Base-by-base conservation (phyloP, 2,329 filamentous ascomycete species). In the Reticulascus tulasneorum region DNA sequence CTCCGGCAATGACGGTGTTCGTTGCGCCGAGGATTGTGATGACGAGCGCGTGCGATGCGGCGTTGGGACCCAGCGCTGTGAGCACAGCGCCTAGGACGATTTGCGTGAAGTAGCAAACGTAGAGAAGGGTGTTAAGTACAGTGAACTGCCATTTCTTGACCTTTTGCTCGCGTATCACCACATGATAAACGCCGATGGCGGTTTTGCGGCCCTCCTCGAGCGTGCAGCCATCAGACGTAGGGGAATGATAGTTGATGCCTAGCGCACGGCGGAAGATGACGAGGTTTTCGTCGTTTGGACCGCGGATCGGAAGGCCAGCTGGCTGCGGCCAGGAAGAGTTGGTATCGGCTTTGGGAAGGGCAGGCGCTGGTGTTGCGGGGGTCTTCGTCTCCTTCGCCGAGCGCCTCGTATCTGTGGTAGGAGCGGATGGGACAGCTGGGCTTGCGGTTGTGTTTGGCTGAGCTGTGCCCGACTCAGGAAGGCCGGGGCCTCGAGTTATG, bases 1-100 rank as follows among this genome's bases (percentile, higher is more conserved):
- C 58, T 12, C 81, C 79, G 1, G 80, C 80, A 6, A 82, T 65
- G 4, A 79, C 56, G 4, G 77, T 82, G 48, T 84, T 84, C 9
- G 77, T 53, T 2, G 77, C 77, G 4, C 81, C 79, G 1, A 84
- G 60, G 1, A 75, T 54, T 9, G 75, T 77, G 51, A 84, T 75
- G 11, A 51, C 30, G 15, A 67, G 62, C 13, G 73, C 54, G 44
- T 81, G 69, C 12, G 69, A 59, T 3, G 71, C 63, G 12, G 69
- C 62, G 0, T 52, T 50, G 0, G 70, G 59, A 0, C 71, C 69
- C 8, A 74, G 53, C 0, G 66, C 61, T 2, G 70, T 71, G 10
- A 75, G 54, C 0, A 58, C 56, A 0, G 70, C 70, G 4, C 67
- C 69, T 29, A 72, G 59, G 24, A 73, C 49, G 27, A 75, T 62